A percentile compares a stretch with the other conserved stretches of the same genome.
Evolutionary conservation across 345 rosid species (phyloP).

Genomic region (Physaria fendleri): DNA sequence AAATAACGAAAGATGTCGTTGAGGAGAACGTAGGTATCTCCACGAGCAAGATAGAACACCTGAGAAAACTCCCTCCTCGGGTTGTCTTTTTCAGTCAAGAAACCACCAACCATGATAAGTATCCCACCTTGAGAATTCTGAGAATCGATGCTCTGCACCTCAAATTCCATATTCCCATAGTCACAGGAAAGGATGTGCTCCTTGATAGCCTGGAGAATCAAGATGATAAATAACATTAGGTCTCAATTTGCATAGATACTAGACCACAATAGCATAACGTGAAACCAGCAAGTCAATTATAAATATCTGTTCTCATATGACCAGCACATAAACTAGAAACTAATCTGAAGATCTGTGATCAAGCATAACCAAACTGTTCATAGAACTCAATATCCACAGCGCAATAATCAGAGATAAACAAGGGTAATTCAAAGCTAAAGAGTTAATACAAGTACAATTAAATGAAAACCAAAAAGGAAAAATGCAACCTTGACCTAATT

Average conservation of each 20-base stretch:
- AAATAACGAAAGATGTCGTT: constrained; percentile 28
- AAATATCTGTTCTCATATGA: background rate
- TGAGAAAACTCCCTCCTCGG: constrained; percentile 22
- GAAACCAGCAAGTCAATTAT: background rate
- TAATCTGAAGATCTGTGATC: background rate
- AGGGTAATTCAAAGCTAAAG: background rate
- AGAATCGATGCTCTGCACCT: constrained; percentile 18
- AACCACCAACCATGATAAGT: constrained; percentile 21
- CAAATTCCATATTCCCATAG: constrained; percentile 5
- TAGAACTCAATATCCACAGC: background rate
- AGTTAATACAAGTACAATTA: background rate
- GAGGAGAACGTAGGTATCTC: background rate
- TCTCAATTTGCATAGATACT: background rate
- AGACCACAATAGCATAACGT: background rate
- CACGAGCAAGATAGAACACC: constrained; percentile 16
- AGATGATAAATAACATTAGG: background rate
- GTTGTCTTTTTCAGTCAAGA: constrained; percentile 20
- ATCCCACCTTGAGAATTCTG: constrained; percentile 16
- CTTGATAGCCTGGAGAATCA: constrained; percentile 15
- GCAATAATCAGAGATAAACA: background rate
- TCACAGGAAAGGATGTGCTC: constrained; percentile 9
- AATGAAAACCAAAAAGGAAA: no score
- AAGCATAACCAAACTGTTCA: background rate
- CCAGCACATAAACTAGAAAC: background rate
- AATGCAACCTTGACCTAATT: background rate